These are phyloP conservation scores for Pichiaceae sp. DNA, from an alignment of 1,139 yeast genomes.

Conservation along the genomic window DNA sequence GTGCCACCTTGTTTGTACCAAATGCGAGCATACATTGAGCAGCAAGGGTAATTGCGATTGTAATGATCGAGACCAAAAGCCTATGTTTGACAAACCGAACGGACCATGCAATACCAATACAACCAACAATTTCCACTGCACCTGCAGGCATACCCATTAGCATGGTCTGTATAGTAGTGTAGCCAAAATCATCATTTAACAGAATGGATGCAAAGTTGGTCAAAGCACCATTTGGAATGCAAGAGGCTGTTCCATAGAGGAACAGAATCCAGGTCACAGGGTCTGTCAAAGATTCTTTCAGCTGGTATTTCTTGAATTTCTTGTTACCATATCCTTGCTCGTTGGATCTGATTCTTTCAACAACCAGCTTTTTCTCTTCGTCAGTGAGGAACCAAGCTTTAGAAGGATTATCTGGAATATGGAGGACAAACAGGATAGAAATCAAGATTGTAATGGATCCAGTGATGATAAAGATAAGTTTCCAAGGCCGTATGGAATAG, in stretches of 20 bases:
- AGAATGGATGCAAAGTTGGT: conserved; percentile 27
- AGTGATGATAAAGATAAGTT: conserved; percentile 35
- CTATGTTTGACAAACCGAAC: conserved; percentile 29
- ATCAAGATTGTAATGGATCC: conserved; percentile 39
- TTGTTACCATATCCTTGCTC: conserved; percentile 40
- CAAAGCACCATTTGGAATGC: conserved; percentile 33
- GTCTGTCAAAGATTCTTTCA: conserved; percentile 37
- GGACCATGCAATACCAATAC: conserved; percentile 27
- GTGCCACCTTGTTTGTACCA: conserved; percentile 29
- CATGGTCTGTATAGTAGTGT: neutral
- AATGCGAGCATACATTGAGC: conserved; percentile 43
- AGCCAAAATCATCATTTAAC: conserved; percentile 18
- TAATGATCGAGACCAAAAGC: conserved; percentile 35
- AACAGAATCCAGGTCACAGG: conserved; percentile 32
- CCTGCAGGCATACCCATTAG: neutral
- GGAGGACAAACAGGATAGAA: conserved; percentile 33
- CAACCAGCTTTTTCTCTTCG: conserved; percentile 28
- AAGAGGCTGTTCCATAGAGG: conserved; percentile 23
- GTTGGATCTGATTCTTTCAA: conserved; percentile 29
- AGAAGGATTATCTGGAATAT: conserved; percentile 33
- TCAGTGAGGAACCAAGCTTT: conserved; percentile 33
- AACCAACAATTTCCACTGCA: conserved; percentile 26
- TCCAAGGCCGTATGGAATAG: conserved; percentile 34
- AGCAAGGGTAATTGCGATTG: conserved; percentile 28
- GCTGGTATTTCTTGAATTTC: conserved; percentile 33